Percentiles rank a stretch among this genome's conserved stretches.
Evolutionary conservation across 345 rosid genomes (phyloP).

Genomic region (Gossypium herbaceum): DNA sequence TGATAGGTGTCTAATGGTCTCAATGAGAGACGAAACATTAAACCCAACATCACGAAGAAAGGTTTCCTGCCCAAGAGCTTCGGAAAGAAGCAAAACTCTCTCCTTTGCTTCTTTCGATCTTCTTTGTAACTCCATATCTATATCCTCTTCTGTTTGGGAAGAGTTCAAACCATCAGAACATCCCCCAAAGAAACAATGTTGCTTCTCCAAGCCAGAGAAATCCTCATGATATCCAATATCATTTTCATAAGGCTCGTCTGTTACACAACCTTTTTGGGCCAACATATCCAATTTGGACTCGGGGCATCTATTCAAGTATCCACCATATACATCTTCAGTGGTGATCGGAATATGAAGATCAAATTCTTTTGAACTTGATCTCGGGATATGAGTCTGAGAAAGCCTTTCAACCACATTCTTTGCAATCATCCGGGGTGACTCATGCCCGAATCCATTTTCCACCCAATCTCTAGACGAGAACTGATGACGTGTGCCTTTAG

Average conservation of each 20-base stretch:
- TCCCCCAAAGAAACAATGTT: constrained; percentile 26
- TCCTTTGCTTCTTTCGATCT: constrained; percentile 71
- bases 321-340: constrained; percentile 67
- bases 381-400: constrained; percentile 51
- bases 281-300: constrained; percentile 38
- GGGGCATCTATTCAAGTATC: constrained; percentile 41
- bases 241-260: constrained; percentile 43
- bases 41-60: constrained; percentile 48
- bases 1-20: constrained; percentile 44
- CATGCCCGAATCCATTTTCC: constrained; percentile 60
- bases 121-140: constrained; percentile 49
- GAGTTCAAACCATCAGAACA: constrained; percentile 29
- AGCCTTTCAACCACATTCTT: constrained; percentile 84
- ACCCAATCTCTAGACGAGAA: constrained; percentile 55
- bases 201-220: constrained; percentile 30
- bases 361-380: constrained; percentile 42
- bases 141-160: constrained; percentile 38
- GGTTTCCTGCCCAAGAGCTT: constrained; percentile 59
- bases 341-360: constrained; percentile 61
- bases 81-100: constrained; percentile 62
- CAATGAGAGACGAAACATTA: constrained; percentile 62
- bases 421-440: constrained; percentile 80
- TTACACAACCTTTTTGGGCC: constrained; percentile 38
- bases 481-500: constrained; percentile 41
- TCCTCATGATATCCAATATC: constrained; percentile 27